phyloP scores from a whole-genome alignment of 768 basidiomycete species.

The Termitomyces sp. region DNA sequence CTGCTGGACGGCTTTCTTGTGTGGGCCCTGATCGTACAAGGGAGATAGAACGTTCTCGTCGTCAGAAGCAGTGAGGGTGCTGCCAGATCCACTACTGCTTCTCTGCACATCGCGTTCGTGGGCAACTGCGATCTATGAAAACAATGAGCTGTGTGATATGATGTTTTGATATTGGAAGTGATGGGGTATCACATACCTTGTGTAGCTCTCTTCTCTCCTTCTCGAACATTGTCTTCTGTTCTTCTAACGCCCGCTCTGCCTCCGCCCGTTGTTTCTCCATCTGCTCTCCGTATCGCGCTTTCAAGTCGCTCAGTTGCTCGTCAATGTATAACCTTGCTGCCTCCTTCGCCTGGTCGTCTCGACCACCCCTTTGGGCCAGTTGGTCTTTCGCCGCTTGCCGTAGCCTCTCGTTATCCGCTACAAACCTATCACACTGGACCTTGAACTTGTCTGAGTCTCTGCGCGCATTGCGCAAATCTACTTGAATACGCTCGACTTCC shows the following conservation, averaged over 20 bases:
- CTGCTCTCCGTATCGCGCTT: slow-evolving; percentile 14
- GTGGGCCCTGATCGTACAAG: not conserved
- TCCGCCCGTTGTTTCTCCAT: slow-evolving; percentile 11
- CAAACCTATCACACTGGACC: not conserved
- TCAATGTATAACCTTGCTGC: slow-evolving; percentile 14
- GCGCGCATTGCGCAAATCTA: not conserved
- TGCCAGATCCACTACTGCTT: slow-evolving; percentile 3
- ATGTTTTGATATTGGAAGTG: not conserved
- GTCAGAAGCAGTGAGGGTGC: slow-evolving; percentile 4
- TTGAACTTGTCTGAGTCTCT: not conserved
- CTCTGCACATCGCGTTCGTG: slow-evolving; percentile 1
- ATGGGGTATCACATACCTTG: slow-evolving; percentile 4
- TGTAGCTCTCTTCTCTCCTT: slow-evolving; percentile 14
- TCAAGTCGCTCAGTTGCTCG: slow-evolving; percentile 12
- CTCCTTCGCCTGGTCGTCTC: not conserved
- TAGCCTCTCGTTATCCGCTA: slow-evolving; percentile 6
- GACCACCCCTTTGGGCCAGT: not conserved
- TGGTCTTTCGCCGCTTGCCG: not conserved
- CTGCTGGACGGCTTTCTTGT: not conserved
- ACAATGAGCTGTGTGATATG: not conserved
- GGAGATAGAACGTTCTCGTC: slow-evolving; percentile 2
- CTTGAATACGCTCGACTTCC: slow-evolving; percentile 2
- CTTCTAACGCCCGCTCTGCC: slow-evolving; percentile 12
- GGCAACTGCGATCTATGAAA: slow-evolving; percentile 1
- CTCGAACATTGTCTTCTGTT: slow-evolving; percentile 13